These are phyloP conservation scores for Gymnopilus junonius DNA, from an alignment of 768 basidiomycete genomes.

Conservation along the genomic window DNA sequence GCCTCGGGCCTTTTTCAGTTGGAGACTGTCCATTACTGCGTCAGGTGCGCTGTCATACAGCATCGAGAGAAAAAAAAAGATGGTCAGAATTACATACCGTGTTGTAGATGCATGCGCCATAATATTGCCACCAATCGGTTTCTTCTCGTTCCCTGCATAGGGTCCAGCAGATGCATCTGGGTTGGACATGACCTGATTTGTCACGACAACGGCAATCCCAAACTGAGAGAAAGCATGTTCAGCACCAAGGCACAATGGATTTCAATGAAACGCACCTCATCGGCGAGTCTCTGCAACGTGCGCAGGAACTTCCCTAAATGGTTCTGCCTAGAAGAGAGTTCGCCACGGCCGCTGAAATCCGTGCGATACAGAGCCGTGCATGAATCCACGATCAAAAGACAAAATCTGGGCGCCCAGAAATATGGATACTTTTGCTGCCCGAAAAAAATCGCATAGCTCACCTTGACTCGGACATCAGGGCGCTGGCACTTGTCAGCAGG, in stretches of 20 bases:
- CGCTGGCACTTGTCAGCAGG: conserved; percentile 88
- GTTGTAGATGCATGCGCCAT: conserved; percentile 99
- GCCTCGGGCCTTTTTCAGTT: conserved; percentile 91
- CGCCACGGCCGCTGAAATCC: conserved; percentile 94
- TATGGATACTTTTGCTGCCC: not conserved
- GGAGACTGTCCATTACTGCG: conserved; percentile 54
- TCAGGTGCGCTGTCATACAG: conserved; percentile 11
- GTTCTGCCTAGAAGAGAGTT: conserved; percentile 92
- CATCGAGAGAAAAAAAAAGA: conserved; percentile 5
- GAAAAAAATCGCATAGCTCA: conserved; percentile 36
- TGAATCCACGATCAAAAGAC: conserved; percentile 94
- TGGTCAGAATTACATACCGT: conserved; percentile 53
- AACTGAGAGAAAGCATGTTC: conserved; percentile 56
- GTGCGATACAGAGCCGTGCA: conserved; percentile 95
- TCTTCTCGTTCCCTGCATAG: conserved; percentile 91
- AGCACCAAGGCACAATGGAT: conserved; percentile 5
- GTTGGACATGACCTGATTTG: conserved; percentile 99
- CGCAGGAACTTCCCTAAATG: conserved; percentile 96
- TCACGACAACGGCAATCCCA: conserved; percentile 96
- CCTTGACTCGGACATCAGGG: conserved; percentile 99
- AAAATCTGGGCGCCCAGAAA: conserved; percentile 67
- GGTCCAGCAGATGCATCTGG: conserved; percentile 93
- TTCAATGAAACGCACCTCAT: conserved; percentile 67
- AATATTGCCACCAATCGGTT: conserved; percentile 99
- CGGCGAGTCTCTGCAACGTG: conserved; percentile 90